Conservation (phyloP, 2,329 filamentous ascomycete genomes). For the Ceratocystis albifundus region DNA sequence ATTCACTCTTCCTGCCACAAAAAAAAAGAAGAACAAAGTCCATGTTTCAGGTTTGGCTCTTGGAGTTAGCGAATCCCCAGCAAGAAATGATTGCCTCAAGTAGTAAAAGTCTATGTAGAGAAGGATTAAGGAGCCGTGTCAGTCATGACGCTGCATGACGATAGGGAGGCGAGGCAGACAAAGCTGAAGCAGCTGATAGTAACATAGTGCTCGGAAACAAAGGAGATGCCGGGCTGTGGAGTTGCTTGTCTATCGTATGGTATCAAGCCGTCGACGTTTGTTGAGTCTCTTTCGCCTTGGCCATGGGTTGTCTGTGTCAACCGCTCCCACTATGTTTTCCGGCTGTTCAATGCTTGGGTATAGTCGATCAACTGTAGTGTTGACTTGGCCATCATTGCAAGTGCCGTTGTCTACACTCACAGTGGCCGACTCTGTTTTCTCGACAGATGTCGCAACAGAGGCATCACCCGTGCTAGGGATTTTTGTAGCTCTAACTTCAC, state of each 20-base stretch:
- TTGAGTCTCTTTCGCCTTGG: background rate
- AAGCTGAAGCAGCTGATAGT: background rate
- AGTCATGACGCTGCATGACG: conserved; percentile 4
- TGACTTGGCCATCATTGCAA: background rate
- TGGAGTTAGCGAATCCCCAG: background rate
- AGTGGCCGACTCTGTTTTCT: background rate
- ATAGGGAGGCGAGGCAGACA: background rate
- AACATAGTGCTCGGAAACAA: too few relatives aligned
- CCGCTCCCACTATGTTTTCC: background rate
- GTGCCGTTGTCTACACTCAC: background rate
- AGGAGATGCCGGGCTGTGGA: background rate
- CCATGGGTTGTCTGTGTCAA: background rate
- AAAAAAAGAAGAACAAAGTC: background rate
- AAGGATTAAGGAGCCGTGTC: background rate
- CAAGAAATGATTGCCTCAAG: background rate
- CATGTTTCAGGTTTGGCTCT: background rate
- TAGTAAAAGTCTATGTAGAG: background rate
- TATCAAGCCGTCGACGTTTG: conserved; percentile 1
- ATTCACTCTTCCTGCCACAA: background rate
- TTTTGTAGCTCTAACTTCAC: conserved; percentile 25
- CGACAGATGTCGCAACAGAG: background rate
- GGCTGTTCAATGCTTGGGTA: background rate
- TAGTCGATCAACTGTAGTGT: background rate
- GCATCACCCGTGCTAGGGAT: background rate
- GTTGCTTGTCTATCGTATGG: background rate